These are phyloP conservation scores for Ulota crispa DNA, from an alignment of 225 moss, liverwort and hornwort species.

Conservation along the genomic window DNA sequence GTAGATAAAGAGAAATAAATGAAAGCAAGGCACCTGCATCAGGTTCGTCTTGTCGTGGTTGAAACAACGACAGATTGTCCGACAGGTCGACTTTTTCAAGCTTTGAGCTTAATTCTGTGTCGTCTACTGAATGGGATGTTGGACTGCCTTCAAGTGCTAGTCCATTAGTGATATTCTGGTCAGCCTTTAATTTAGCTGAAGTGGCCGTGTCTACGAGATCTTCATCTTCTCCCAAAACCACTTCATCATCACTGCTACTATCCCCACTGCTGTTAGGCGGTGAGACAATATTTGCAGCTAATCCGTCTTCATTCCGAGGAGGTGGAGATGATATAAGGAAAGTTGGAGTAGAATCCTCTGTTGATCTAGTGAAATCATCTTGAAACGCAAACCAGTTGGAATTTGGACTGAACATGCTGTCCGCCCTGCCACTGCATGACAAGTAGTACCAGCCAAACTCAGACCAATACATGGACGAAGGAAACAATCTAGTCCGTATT, in stretches of 20 bases:
- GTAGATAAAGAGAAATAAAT: not conserved
- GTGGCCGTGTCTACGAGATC: constrained; percentile 90
- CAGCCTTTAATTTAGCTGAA: constrained; percentile 58
- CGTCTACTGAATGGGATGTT: constrained; percentile 48
- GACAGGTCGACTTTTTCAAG: constrained; percentile 72
- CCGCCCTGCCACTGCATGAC: constrained; percentile 58
- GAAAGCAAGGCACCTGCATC: constrained; percentile 27
- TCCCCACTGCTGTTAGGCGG: constrained; percentile 92
- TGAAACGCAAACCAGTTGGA: constrained; percentile 91
- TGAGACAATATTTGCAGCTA: constrained; percentile 58
- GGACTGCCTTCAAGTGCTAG: constrained; percentile 48
- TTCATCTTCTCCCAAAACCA: constrained; percentile 91
- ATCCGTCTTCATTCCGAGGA: constrained; percentile 67
- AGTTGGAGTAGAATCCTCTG: constrained; percentile 72
- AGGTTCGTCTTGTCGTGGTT: constrained; percentile 39
- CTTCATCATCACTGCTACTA: constrained; percentile 96
- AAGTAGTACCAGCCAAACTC: constrained; percentile 8
- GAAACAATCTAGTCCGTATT: not conserved
- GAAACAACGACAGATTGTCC: constrained; percentile 61
- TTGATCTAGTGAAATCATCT: constrained; percentile 79
- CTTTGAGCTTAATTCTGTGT: constrained; percentile 55
- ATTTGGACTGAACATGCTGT: constrained; percentile 72
- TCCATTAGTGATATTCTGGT: constrained; percentile 49
- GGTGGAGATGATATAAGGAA: constrained; percentile 78
- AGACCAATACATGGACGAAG: not conserved